Base-by-base conservation (phyloP, 225 moss, liverwort and hornwort species). In the Anthoceros angustus region DNA sequence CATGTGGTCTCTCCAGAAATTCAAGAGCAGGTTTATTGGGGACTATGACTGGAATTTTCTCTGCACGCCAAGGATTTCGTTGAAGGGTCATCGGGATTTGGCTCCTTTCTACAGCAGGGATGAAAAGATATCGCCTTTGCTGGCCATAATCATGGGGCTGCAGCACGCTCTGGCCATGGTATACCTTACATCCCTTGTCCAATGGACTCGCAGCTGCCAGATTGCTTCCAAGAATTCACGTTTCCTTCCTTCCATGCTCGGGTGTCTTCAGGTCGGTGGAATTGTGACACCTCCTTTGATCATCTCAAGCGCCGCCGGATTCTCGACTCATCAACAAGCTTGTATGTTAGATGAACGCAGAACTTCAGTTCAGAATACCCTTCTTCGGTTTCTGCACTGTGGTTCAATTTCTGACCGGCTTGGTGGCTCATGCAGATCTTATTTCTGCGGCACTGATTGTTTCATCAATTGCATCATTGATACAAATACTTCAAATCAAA, bases 141-240 rank as follows among this genome's bases (percentile, higher is more conserved):
- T 95, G 10, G 70, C 95, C 5, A 0, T 64, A 18, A 77, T 88
- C 48, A 95, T 95, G 95, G 95, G 95, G 26, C 82, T 82, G 12
- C 95, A 95, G 70, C 95, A 95, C 64, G 88, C 91, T 25, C 85
- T 95, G 12, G 84, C 95, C 64, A 95, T 95, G 95, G 92, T 82
- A 75, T 68, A 63, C 42, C 25, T 49, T 41, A 43, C 16, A 4
- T 14, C 12, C 10, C 20, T 16, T 42, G 18, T 15, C 39, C 43
- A 12, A 0, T 60, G 7, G 25, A 39, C 68, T 21, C 32, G 32
- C 32, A 32, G 32, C 32, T 32, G 2, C 1, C 32, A 32, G 32
- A 32, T 1, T 32, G 4, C 32, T 32, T 4, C 2, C 2, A 32
- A 32, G 32, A 32, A 32, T 1, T 32, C 32, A 32, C 32, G 32